A percentile compares a stretch with the other conserved stretches of the same genome.
Conservation (phyloP, 2,329 filamentous ascomycete genomes). For the Triangularia setosa region DNA sequence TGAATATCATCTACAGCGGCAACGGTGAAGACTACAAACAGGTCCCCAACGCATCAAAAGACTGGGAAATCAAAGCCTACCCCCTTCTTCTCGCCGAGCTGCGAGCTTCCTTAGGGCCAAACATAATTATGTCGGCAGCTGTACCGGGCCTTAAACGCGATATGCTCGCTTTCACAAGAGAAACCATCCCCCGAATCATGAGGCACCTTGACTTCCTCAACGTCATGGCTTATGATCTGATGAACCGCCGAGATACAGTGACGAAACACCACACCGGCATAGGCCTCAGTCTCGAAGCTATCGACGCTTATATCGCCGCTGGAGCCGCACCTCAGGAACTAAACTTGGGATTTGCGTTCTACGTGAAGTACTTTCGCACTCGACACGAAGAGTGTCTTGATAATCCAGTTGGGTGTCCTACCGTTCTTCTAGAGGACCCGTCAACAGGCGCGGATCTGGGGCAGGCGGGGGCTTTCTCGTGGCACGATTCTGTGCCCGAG, state of each 20-base stretch:
- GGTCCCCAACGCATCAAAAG: constrained; percentile 55
- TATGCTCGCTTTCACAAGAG: constrained; percentile 62
- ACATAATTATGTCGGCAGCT: constrained; percentile 62
- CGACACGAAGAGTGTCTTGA: constrained; percentile 44
- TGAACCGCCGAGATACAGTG: constrained; percentile 65
- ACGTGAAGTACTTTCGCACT: constrained; percentile 63
- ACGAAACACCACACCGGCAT: constrained; percentile 64
- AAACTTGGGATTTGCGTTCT: constrained; percentile 65
- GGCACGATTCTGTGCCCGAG: constrained; percentile 50
- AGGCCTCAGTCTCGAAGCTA: constrained; percentile 46
- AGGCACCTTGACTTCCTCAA: constrained; percentile 62
- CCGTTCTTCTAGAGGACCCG: constrained; percentile 55
- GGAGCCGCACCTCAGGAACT: constrained; percentile 54
- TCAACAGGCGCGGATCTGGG: constrained; percentile 57
- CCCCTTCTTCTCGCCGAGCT: constrained; percentile 58
- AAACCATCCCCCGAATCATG: constrained; percentile 56
- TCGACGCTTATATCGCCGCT: constrained; percentile 56
- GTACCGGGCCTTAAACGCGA: constrained; percentile 60
- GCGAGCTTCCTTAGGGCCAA: constrained; percentile 51
- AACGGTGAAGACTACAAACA: constrained; percentile 67
- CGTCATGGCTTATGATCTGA: constrained; percentile 69
- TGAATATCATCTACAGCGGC: constrained; percentile 36
- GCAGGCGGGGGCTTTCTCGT: constrained; percentile 52
- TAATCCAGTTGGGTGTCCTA: constrained; percentile 54
- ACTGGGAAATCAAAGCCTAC: constrained; percentile 57